Evolutionary conservation across 1,284 basidiomycete genomes (phyloP).

Genomic region (Apiotrichum gamsii): DNA sequence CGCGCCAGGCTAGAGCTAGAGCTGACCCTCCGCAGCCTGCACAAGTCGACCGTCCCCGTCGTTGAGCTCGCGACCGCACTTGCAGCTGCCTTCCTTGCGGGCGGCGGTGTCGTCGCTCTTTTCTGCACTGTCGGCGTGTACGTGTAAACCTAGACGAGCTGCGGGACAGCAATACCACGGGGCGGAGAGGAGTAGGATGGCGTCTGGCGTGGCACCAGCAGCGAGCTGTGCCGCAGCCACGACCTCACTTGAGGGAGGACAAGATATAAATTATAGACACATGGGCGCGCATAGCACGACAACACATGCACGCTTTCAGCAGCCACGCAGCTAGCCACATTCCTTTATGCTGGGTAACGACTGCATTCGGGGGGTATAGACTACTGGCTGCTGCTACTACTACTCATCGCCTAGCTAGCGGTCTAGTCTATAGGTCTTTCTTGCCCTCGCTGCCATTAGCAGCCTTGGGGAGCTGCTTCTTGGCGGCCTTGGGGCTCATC

Average conservation of each 20-base stretch:
- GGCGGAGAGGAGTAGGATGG: too few relatives aligned
- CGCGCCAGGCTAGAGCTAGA: slow-evolving; percentile 8
- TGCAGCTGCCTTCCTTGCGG: slow-evolving; percentile 68
- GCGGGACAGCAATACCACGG: too few relatives aligned
- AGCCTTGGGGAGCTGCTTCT: slow-evolving; percentile 1
- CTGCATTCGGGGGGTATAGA: too few relatives aligned
- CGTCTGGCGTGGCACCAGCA: too few relatives aligned
- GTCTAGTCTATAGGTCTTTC: slow-evolving; percentile 6
- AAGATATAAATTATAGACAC: too few relatives aligned
- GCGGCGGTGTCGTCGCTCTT: slow-evolving; percentile 76
- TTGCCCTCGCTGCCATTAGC: slow-evolving; percentile 1
- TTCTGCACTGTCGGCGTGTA: slow-evolving; percentile 82
- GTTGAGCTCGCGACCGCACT: slow-evolving; percentile 64
- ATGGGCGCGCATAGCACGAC: too few relatives aligned
- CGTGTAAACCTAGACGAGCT: slow-evolving; percentile 56
- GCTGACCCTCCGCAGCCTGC: slow-evolving; percentile 21
- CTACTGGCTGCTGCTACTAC: too few relatives aligned
- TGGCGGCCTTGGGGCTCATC: slow-evolving; percentile 4
- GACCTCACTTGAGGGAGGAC: background rate
- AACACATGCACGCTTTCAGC: too few relatives aligned
- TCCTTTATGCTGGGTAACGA: too few relatives aligned
- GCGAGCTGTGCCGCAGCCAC: too few relatives aligned
- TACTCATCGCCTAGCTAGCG: too few relatives aligned
- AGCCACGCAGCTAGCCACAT: too few relatives aligned
- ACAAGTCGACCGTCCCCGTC: slow-evolving; percentile 49